Conservation (phyloP, 192 early-diverging fungal genomes). For the Coemansia sp. region DNA sequence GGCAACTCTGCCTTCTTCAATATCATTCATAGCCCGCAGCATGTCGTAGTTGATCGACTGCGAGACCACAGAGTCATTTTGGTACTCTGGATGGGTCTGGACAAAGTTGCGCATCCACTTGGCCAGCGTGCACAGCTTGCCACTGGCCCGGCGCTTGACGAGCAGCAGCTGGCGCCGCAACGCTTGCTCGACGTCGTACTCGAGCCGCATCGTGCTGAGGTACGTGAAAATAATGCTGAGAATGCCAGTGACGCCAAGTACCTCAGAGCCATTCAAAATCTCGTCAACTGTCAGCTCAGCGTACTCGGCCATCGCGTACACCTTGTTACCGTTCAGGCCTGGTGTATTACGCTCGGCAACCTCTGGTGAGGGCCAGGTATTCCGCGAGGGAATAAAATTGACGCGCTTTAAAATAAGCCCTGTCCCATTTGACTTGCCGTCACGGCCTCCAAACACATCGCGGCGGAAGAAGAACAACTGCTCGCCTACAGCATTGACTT, state of each 20-base stretch:
- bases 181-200: slow-evolving; percentile 66
- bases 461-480: slow-evolving; percentile 91
- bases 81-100: slow-evolving; percentile 78
- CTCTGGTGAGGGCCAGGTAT: background rate
- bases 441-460: slow-evolving; percentile 62
- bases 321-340: slow-evolving; percentile 3
- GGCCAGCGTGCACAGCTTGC: slow-evolving; percentile 83
- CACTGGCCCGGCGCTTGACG: slow-evolving; percentile 75
- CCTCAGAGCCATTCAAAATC: slow-evolving; percentile 83
- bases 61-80: slow-evolving; percentile 82
- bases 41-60: slow-evolving; percentile 86
- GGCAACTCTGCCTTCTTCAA: slow-evolving; percentile 37
- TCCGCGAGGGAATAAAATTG: slow-evolving; percentile 12
- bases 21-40: slow-evolving; percentile 53
- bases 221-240: slow-evolving; percentile 77
- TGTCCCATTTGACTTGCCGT: slow-evolving; percentile 35
- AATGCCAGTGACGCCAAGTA: slow-evolving; percentile 71
- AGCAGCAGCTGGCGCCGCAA: slow-evolving; percentile 79
- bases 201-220: slow-evolving; percentile 71
- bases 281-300: slow-evolving; percentile 83
- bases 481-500: slow-evolving; percentile 69
- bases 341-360: slow-evolving; percentile 3
- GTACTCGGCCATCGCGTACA: slow-evolving; percentile 58
- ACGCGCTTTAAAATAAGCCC: slow-evolving; percentile 38
- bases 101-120: slow-evolving; percentile 90